Base-by-base conservation (phyloP, 164 flowering plant species). In the Liquidambar formosana region DNA sequence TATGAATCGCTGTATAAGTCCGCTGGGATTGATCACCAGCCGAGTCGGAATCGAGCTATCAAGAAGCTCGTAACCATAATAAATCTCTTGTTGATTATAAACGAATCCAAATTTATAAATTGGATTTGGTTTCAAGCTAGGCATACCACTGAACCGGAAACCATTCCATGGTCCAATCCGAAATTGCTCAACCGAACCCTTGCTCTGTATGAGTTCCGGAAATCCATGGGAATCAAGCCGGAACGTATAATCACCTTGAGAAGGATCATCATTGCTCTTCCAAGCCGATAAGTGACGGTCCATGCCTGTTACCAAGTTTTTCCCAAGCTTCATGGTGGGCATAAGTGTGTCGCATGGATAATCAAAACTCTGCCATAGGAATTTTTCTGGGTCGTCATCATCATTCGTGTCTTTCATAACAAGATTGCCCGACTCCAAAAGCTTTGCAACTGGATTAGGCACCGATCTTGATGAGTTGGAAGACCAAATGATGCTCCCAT, bases 241-340 rank as follows among this genome's bases (percentile, higher is more conserved):
- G n/a, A 46, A 73, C 13, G 67, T 57, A 52, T 15, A 71, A 13
- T 71, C 70, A 3, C 88, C 81, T 1, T 58, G 23, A 28, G 79
- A 64, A 6, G 86, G 85, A 62, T 85, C 86, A 19, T 78, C 74
- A 1, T 1, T 0, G 48, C 59, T 77, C 64, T 69, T 85, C 88
- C 83, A 85, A 1, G 86, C 68, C 8, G 80, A 18, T 8, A 78
- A 46, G 54, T 67, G 54, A 41, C 71, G 8, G 9, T 79, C 68
- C 26, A 45, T 41, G 3, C 77, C 74, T 0, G 58, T 78, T 16
- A 16, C 65, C 0, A 61, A 47, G 63, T 84, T 69, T 64, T 69
- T 45, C 10, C 88, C 86, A 1, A 76, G 33, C 63, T 81, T 79
- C 86, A 81, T 76, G 8, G 78, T 82, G 1, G 76, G 70, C 12